Percentiles rank a stretch among this genome's conserved stretches.
Evolutionary conservation across 495 filamentous ascomycete genomes (phyloP).

Genomic region (Hypoxylon fragiforme): DNA sequence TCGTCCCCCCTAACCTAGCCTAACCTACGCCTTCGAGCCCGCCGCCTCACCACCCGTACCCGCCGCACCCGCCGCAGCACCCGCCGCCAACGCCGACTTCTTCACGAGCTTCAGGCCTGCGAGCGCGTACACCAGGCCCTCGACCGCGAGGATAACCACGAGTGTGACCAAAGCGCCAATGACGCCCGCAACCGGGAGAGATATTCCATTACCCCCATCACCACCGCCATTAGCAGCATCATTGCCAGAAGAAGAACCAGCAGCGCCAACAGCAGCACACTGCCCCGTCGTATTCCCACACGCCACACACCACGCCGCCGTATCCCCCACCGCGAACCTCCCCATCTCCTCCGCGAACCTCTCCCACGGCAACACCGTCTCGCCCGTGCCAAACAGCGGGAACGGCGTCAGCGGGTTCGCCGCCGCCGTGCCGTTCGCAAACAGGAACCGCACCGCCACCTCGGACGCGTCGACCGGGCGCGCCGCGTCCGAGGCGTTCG

Average conservation of each 20-base stretch:
- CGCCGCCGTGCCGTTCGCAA: constrained; percentile 73
- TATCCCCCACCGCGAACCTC: constrained; percentile 61
- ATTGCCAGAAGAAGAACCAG: too few relatives aligned
- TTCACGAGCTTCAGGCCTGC: constrained; percentile 42
- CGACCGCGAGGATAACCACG: constrained; percentile 45
- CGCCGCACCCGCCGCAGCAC: constrained; percentile 1
- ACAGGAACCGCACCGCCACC: constrained; percentile 72
- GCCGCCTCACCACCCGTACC: constrained; percentile 4
- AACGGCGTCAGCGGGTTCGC: constrained; percentile 46
- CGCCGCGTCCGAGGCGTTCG: constrained; percentile 45
- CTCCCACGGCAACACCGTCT: constrained; percentile 58
- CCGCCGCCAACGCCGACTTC: constrained; percentile 35
- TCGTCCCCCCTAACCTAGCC: background rate
- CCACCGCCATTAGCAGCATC: constrained; percentile 6
- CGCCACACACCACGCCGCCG: constrained; percentile 66
- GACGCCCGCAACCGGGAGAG: constrained; percentile 56
- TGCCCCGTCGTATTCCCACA: constrained; percentile 66
- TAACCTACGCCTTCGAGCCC: constrained; percentile 4
- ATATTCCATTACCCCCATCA: constrained; percentile 33
- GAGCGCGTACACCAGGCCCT: constrained; percentile 44
- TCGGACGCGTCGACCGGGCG: constrained; percentile 47
- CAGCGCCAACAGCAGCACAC: constrained; percentile 55
- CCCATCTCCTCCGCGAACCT: constrained; percentile 65
- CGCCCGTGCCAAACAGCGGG: constrained; percentile 66
- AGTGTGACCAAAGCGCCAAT: constrained; percentile 55